Evolutionary conservation across 163 green algal genomes (phyloP), one percentile per base, ranked within the genome.

Genomic region (Prototheca cutis): DNA sequence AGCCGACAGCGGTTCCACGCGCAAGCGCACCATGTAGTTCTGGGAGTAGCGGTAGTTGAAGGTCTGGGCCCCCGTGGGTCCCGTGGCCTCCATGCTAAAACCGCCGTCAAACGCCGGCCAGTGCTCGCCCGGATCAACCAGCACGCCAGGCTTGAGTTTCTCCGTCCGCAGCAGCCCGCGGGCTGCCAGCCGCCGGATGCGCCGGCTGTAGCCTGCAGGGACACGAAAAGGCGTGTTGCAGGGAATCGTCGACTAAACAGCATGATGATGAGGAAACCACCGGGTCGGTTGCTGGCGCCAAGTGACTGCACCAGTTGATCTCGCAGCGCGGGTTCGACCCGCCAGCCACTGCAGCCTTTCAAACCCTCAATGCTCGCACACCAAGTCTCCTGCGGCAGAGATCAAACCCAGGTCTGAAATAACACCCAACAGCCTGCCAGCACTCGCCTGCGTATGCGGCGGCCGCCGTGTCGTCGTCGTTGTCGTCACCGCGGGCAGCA

Each of bases 51-150:
- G 55, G 39, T 75, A 71, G 28, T 24, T 39, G 36, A 75, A 76
- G 23, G 53, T 45, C 55, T 61, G 69, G 4, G 64, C 62, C 15
- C 3, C 5, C 8, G 56, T 47, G 23, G 13, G 13, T 4, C 71
- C 68, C 49, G 40, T 48, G 0, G 39, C n/a, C 56, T 79, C 67
- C 66, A 78, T 70, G 10, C n/a, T 40, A 28, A 75, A 34, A 25
- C 72, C 69, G 34, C 64, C 73, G 8, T 70, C 59, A 57, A 71
- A 69, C 10, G 45, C 45, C 1, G 75, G 65, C 75, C 75, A 82
- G 40, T 53, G 59, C 55, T 81, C 68, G 4, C 55, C 55, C 2
- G 75, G 75, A 6, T 24, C 33, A 27, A 78, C 73, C 31, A 81
- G 59, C 21, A 59, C 52, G 0, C 75, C 75, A 0, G 27, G 27